phyloP scores from a whole-genome alignment of 768 basidiomycete species.

The Lactarius hengduanensis region DNA sequence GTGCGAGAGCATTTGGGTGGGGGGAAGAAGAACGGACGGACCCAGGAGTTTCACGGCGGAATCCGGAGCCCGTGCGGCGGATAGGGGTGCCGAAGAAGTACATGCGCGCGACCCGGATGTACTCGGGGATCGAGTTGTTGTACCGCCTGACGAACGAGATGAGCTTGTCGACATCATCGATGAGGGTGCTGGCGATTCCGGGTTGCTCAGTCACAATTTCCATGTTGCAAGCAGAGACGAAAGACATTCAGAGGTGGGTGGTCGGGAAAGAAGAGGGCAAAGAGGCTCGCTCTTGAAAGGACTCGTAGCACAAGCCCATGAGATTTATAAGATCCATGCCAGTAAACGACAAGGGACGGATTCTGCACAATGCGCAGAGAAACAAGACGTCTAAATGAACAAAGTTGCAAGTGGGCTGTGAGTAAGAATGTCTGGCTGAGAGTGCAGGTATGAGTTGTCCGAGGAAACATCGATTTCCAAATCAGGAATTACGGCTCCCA shows the following conservation, averaged over 20 bases:
- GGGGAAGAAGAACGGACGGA: background rate
- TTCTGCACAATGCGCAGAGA: background rate
- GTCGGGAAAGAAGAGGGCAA: background rate
- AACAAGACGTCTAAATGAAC: background rate
- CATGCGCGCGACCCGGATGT: conserved; percentile 22
- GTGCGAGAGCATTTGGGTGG: background rate
- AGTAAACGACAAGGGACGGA: background rate
- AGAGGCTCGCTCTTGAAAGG: background rate
- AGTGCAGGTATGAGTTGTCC: too few species aligned
- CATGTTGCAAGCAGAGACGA: background rate
- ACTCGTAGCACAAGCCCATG: background rate
- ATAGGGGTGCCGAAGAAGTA: conserved; percentile 26
- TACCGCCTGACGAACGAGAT: conserved; percentile 12
- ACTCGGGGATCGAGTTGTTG: conserved; percentile 18
- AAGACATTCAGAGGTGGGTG: conserved; percentile 1
- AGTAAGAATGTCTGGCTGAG: background rate
- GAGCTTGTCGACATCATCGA: conserved; percentile 9
- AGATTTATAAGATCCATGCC: conserved; percentile 7
- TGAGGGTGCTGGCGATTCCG: conserved; percentile 5
- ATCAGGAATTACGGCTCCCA: conserved; percentile 15
- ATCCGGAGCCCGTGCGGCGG: conserved; percentile 12
- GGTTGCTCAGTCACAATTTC: conserved; percentile 6
- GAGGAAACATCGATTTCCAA: conserved; percentile 9
- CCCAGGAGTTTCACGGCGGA: conserved; percentile 15
- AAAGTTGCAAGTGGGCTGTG: background rate